Percentiles rank a stretch among this genome's conserved stretches.
These are phyloP conservation scores for Lablab purpureus DNA, from an alignment of 306 rosid genomes.

Conservation along the genomic window DNA sequence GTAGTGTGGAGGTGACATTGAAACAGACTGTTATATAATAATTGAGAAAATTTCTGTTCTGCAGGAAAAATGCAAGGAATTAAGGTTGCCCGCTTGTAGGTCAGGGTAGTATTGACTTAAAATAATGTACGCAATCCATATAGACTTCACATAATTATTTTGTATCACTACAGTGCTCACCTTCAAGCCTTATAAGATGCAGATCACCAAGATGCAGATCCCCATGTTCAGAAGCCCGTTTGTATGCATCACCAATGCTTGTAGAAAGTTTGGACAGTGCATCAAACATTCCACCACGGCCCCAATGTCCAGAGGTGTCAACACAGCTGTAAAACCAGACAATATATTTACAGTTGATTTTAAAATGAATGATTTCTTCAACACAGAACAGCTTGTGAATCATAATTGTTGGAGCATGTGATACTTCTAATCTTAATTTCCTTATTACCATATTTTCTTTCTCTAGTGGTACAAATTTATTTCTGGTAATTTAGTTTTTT, in stretches of 20 bases:
- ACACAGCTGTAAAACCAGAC: conserved; percentile 67
- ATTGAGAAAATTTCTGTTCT: neutral
- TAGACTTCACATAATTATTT: conserved; percentile 4
- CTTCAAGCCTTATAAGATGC: conserved; percentile 79
- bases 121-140: neutral
- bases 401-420: neutral
- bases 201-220: conserved; percentile 96
- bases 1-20: neutral
- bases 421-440: neutral
- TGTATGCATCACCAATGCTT: conserved; percentile 74
- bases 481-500: neutral
- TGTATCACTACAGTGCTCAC: conserved; percentile 51
- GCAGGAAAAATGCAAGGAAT: conserved; percentile 12
- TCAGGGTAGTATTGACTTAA: neutral
- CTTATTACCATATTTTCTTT: neutral
- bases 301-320: conserved; percentile 95
- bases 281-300: conserved; percentile 91
- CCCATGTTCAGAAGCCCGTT: conserved; percentile 80
- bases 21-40: neutral
- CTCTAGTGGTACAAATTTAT: neutral
- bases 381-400: neutral
- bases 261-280: conserved; percentile 76
- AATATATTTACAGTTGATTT: conserved; percentile 18
- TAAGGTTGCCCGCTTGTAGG: conserved; percentile 25
- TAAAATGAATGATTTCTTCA: conserved; percentile 16